Evolutionary conservation across 192 early-diverging fungal species (phyloP).

Genomic region (Chytriomyces sp.): DNA sequence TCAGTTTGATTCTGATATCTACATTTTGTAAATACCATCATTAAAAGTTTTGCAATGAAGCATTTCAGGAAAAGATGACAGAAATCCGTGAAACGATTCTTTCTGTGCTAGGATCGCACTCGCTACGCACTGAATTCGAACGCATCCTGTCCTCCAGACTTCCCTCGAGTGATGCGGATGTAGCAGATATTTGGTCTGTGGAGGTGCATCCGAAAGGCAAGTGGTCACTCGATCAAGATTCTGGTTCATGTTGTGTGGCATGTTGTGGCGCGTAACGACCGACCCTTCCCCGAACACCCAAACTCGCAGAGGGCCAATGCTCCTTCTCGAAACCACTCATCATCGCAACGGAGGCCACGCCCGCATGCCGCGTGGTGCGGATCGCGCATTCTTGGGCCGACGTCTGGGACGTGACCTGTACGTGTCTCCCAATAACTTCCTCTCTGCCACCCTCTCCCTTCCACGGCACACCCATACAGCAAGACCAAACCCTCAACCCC

Average conservation of each 20-base stretch:
- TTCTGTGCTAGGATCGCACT: too few species aligned
- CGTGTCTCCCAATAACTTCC: neutral
- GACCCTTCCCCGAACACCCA: neutral
- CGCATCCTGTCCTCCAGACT: too few species aligned
- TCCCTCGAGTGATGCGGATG: too few species aligned
- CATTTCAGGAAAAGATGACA: too few species aligned
- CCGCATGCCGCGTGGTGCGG: neutral
- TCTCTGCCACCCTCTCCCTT: neutral
- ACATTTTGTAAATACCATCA: too few species aligned
- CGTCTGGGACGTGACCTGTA: slow-evolving; percentile 21
- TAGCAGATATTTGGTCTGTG: slow-evolving; percentile 6
- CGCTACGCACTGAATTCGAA: too few species aligned
- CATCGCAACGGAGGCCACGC: slow-evolving; percentile 16
- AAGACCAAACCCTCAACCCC: neutral
- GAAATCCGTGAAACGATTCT: too few species aligned
- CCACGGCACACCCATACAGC: neutral
- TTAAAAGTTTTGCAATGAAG: too few species aligned
- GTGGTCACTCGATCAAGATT: neutral
- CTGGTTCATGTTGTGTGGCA: neutral
- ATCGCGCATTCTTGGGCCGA: slow-evolving; percentile 28
- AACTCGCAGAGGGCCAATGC: slow-evolving; percentile 9
- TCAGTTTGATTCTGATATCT: too few species aligned
- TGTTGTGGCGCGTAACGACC: too few species aligned
- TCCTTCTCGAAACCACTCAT: slow-evolving; percentile 19
- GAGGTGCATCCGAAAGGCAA: slow-evolving; percentile 1